Conservation (phyloP, 140 eudicot species). For the Senecio squalidus region DNA sequence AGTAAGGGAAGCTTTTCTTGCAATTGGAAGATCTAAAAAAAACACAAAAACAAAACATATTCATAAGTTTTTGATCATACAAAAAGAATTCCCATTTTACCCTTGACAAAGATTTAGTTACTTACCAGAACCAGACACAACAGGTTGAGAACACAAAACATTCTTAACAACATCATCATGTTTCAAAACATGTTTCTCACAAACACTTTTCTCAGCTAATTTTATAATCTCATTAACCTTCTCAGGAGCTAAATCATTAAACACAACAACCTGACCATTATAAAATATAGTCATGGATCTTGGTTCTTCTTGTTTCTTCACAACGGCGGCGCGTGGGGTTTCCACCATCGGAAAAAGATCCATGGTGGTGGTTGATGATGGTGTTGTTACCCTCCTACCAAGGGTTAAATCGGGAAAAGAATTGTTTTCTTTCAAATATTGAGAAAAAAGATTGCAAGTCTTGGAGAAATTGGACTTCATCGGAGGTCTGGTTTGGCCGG, state of each 20-base stretch:
- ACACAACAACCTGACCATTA: conserved; percentile 74
- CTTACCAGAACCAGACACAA: conserved; percentile 27
- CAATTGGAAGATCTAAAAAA: conserved; percentile 75
- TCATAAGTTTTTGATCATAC: neutral
- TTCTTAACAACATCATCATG: conserved; percentile 34
- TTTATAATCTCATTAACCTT: conserved; percentile 72
- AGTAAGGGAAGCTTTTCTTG: conserved; percentile 81
- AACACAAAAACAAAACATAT: neutral
- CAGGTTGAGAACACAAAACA: too few relatives aligned
- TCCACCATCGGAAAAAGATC: conserved; percentile 45
- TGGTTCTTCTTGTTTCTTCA: conserved; percentile 16
- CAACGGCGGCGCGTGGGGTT: conserved; percentile 21
- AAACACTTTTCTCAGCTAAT: conserved; percentile 45
- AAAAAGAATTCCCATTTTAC: neutral
- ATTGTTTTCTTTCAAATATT: conserved; percentile 78
- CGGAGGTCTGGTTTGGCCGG: conserved; percentile 45
- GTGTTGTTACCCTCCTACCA: conserved; percentile 29
- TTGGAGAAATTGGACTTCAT: conserved; percentile 58
- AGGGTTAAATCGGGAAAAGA: conserved; percentile 56
- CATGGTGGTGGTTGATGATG: conserved; percentile 47
- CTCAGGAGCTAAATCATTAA: conserved; percentile 73
- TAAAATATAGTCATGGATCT: conserved; percentile 75
- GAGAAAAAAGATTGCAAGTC: conserved; percentile 72
- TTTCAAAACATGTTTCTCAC: conserved; percentile 25
- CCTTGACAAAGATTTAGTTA: neutral